Evolutionary conservation across 2,329 filamentous ascomycete genomes (phyloP).

Genomic region (Madurella fahalii): DNA sequence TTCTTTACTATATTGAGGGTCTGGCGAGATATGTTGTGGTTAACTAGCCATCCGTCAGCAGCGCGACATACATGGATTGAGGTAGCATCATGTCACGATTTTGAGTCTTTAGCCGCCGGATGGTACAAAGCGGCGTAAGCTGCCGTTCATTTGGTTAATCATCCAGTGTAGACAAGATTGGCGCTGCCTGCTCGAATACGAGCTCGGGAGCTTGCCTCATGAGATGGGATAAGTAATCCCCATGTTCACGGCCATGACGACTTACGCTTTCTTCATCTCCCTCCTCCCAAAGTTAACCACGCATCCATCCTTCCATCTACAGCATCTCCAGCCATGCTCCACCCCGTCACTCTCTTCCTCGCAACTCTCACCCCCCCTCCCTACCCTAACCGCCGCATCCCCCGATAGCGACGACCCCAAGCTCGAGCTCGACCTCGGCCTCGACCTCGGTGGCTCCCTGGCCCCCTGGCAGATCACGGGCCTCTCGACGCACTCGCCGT

Average conservation of each 20-base stretch:
- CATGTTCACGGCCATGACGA: constrained; percentile 3
- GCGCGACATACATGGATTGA: not conserved
- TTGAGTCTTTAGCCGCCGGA: not conserved
- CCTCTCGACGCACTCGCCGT: constrained; percentile 25
- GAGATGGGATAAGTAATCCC: too few species aligned
- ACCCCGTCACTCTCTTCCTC: not conserved
- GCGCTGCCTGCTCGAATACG: too few species aligned
- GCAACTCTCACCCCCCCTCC: not conserved
- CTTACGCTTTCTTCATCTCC: not conserved
- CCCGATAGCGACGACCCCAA: not conserved
- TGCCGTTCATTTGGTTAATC: not conserved
- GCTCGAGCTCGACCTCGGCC: not conserved
- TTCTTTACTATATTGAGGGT: too few species aligned
- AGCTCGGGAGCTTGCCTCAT: too few species aligned
- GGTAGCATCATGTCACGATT: not conserved
- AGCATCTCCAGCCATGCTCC: not conserved
- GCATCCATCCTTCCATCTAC: constrained; percentile 10
- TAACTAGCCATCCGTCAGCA: not conserved
- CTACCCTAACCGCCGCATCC: not conserved
- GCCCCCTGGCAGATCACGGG: constrained; percentile 27
- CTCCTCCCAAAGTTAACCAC: constrained; percentile 16
- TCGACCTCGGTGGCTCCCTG: not conserved
- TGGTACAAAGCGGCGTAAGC: not conserved
- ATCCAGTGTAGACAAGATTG: not conserved
- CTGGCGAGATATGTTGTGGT: too few species aligned